Evolutionary conservation across 2,329 filamentous ascomycete genomes (phyloP), one percentile per base, ranked within the genome.

Genomic region (Cladorrhinum sp.): DNA sequence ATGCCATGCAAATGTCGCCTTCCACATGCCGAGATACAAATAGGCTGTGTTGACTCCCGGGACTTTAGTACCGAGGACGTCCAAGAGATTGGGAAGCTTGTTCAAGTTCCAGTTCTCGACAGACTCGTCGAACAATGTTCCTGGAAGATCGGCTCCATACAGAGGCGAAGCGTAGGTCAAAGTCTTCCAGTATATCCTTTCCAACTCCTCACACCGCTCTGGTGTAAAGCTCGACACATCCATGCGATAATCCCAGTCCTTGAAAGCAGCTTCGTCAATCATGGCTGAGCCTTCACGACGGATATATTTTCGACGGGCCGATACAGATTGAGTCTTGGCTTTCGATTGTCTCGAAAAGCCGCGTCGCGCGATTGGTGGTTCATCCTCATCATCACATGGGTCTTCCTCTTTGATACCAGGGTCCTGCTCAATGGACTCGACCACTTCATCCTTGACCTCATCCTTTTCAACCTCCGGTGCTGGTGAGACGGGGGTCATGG

Each of bases 11-110:
- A 99, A 99, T 0, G 95, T 98, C 12, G 95, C 93, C 75, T 98
- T 98, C 95, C 95, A 99, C 95, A 99, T 99, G 49, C 95, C 95
- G 62, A 99, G 82, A 72, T 99, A 99, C 1, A 99, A 84, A 71
- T 99, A 99, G 1, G 95, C 93, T 1, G 93, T 99, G 71, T 99
- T 99, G 71, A 99, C 96, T 66, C 95, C 95, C 2, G 95, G 96
- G 8, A 99, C 92, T 68, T 97, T 96, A 59, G 92, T 93, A 6
- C 95, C 95, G 1, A 99, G 81, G 3, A 97, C 91, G 74, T 99
- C 95, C 41, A 99, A 83, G 59, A 99, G 78, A 68, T 98, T 99
- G 12, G 92, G 91, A 27, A 99, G 82, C 72, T 96, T 96, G 68
- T 96, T 95, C 50, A 99, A 85, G 68, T 99, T 99, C 95, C 95